phyloP scores from a whole-genome alignment of 345 rosid species.

The Triadica sebifera region DNA sequence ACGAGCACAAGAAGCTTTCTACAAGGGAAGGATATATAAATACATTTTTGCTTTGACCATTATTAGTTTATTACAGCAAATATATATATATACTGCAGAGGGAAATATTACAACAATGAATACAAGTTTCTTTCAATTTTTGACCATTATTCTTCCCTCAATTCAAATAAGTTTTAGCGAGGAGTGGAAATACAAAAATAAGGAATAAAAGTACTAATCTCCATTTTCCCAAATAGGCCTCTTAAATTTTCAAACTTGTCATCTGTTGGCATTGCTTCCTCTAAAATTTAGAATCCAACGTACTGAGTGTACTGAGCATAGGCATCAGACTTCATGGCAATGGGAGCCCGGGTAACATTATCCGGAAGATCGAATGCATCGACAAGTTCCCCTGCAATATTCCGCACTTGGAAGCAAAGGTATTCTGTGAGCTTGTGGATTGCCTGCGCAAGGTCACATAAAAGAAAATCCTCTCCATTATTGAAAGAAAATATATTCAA shows the following conservation, averaged over 20 bases:
- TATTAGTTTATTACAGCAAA: too few relatives aligned
- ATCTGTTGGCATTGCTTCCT: neutral
- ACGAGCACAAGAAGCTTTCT: too few relatives aligned
- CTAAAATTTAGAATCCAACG: slow-evolving; percentile 58
- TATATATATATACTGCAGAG: too few relatives aligned
- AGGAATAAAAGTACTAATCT: neutral
- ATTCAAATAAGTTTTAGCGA: neutral
- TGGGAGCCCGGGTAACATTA: slow-evolving; percentile 83
- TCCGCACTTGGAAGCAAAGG: slow-evolving; percentile 85
- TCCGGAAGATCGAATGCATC: slow-evolving; percentile 86
- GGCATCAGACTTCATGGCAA: slow-evolving; percentile 90
- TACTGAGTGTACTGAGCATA: slow-evolving; percentile 81
- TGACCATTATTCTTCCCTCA: neutral
- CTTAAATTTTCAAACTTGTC: neutral
- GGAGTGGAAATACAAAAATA: neutral
- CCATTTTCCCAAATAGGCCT: neutral
- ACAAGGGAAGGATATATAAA: too few relatives aligned
- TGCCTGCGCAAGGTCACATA: slow-evolving; percentile 45
- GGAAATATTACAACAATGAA: too few relatives aligned
- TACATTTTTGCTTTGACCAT: too few relatives aligned
- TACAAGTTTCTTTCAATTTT: neutral
- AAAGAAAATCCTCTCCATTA: neutral
- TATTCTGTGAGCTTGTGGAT: slow-evolving; percentile 86
- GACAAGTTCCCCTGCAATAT: slow-evolving; percentile 71
- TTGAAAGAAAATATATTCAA: neutral